Evolutionary conservation across 768 basidiomycete species (phyloP), one percentile per base, ranked within the genome.

Genomic region (Russula sp.): DNA sequence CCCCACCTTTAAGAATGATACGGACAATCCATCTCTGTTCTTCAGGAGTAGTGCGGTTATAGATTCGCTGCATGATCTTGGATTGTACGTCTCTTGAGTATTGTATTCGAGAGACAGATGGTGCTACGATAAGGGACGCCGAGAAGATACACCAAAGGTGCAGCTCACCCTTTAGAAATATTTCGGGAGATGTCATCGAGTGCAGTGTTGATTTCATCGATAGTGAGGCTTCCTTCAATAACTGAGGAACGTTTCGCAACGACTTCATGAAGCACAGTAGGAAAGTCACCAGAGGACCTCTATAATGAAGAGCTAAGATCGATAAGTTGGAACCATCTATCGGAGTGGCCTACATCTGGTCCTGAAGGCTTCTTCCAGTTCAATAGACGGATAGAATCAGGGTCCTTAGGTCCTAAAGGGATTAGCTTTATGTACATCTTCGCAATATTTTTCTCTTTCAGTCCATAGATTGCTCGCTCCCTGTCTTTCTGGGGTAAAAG

Each of bases 11-110:
- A 38, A 98, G 77, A 51, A 99, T 90, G 71, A 99, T 92, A 8
- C 93, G 83, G n/a, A 91, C 87, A 59, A 99, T 86, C 97, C 97
- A 99, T 51, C 85, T 83, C 69, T 97, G 95, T 69, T 98, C 95
- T 59, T 87, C 83, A 0, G 95, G 78, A 1, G 94, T 96, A 29
- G 87, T 77, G 46, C 82, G 82, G 68, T 90, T 88, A 66, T 89
- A 88, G 2, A 97, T 72, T 2, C 87, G 81, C 65, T 87, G 84
- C 64, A 98, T 71, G 32, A 93, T 82, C 52, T 81, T 87, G 4
- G 85, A 81, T 68, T 95, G 90, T 11, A 81, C 68, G 20, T 90
- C 86, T 32, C 93, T 97, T 97, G 68, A 7, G 38, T 61, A n/a
- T 3, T 22, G 38, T 61, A n/a, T 3, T 22, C 2, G 11, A 49